Percentiles rank a stretch among this genome's conserved stretches.
phyloP scores from a whole-genome alignment of 129 eudicot species.

The Artemisia tridentata region DNA sequence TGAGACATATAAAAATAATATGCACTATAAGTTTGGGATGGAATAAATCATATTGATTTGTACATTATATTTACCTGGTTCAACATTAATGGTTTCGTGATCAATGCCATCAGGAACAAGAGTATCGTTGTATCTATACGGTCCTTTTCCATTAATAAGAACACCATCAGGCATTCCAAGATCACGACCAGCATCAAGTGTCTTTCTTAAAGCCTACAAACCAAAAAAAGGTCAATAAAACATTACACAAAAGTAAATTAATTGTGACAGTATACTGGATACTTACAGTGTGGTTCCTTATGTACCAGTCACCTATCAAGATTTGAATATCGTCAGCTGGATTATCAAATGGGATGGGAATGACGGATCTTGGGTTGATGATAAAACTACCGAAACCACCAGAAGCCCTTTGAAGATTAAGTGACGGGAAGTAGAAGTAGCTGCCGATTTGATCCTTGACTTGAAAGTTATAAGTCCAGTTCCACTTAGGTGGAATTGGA shows the following conservation, averaged over 20 bases:
- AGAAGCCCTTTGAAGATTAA: slow-evolving; percentile 51
- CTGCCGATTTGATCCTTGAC: slow-evolving; percentile 68
- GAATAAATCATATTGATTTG: not conserved
- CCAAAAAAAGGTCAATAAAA: not conserved
- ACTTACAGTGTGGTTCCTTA: slow-evolving; percentile 54
- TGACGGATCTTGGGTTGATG: slow-evolving; percentile 52
- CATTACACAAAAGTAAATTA: too few relatives aligned
- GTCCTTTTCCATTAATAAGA: slow-evolving; percentile 88
- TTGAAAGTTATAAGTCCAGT: slow-evolving; percentile 62
- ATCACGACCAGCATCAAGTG: slow-evolving; percentile 68
- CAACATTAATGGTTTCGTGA: slow-evolving; percentile 65
- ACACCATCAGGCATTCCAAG: slow-evolving; percentile 97
- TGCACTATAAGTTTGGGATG: too few relatives aligned
- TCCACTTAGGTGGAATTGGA: slow-evolving; percentile 63
- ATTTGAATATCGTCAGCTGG: slow-evolving; percentile 59
- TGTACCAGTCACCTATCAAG: slow-evolving; percentile 67
- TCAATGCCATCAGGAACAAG: slow-evolving; percentile 82
- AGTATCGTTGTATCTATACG: slow-evolving; percentile 72
- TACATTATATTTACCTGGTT: slow-evolving; percentile 53
- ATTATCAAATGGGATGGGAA: slow-evolving; percentile 50
- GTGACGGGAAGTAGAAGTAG: slow-evolving; percentile 62
- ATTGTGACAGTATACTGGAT: slow-evolving; percentile 13
- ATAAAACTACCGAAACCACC: slow-evolving; percentile 62
- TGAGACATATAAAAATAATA: too few relatives aligned
- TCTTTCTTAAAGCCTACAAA: slow-evolving; percentile 67